A percentile compares a stretch with the other conserved stretches of the same genome.
These are phyloP conservation scores for Nannochloropsis gaditana DNA, from an alignment of 108 stramenopile species.

Conservation along the genomic window DNA sequence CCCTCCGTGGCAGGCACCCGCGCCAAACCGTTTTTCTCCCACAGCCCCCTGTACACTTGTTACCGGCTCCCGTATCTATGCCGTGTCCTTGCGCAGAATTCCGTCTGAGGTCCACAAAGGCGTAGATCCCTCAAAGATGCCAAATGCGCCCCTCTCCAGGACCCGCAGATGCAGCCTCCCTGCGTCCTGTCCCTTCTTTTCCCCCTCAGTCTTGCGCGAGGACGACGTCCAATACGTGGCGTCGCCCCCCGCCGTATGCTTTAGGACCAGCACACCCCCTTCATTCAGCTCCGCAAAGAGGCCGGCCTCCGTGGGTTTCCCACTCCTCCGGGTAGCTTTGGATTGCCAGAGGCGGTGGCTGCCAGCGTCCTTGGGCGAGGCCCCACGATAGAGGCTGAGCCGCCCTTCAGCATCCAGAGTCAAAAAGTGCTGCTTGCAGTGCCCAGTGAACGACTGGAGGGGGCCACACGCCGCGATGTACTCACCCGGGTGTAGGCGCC, in stretches of 20 bases:
- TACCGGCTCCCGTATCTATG: too few relatives aligned
- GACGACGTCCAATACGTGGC: conserved; percentile 1
- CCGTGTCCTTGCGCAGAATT: background rate
- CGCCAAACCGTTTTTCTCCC: background rate
- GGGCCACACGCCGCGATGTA: background rate
- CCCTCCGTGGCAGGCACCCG: background rate
- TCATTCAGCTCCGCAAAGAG: background rate
- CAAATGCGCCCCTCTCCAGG: background rate
- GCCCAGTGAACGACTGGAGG: background rate
- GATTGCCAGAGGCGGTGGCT: background rate
- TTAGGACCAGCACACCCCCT: background rate
- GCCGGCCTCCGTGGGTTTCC: background rate
- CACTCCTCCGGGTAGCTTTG: background rate
- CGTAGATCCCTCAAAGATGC: background rate
- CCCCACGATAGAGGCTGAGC: background rate
- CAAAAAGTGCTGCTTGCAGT: background rate
- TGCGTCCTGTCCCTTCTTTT: background rate
- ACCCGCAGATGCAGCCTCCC: background rate
- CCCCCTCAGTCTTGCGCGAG: background rate
- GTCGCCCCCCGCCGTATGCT: background rate
- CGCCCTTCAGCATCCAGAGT: conserved; percentile 10
- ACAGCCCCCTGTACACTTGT: background rate
- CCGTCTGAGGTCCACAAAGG: background rate
- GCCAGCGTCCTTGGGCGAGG: background rate
- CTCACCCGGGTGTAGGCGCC: background rate